A percentile compares a stretch with the other conserved stretches of the same genome.
These are phyloP conservation scores for Coemansia sp. DNA, from an alignment of 192 early-diverging fungal genomes.

Conservation along the genomic window DNA sequence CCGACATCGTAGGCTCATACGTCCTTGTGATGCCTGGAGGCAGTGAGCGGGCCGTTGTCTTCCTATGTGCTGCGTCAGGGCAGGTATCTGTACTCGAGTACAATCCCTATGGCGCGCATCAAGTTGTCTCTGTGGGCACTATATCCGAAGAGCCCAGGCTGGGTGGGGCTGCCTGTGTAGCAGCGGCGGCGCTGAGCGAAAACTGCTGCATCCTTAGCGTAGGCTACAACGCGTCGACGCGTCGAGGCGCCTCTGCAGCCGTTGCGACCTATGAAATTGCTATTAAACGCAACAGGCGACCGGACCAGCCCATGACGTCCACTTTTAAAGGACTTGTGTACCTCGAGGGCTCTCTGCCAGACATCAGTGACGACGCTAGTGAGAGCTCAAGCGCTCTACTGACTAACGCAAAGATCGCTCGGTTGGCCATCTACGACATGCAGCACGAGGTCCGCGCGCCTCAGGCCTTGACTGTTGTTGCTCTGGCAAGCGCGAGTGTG, in stretches of 20 bases:
- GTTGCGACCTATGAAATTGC: constrained; percentile 12
- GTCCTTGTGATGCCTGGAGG: constrained; percentile 13
- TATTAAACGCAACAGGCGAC: neutral
- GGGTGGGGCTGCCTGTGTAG: constrained; percentile 16
- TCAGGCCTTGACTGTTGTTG: constrained; percentile 13
- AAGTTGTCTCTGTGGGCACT: constrained; percentile 3
- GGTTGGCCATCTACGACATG: constrained; percentile 9
- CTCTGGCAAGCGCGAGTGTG: constrained; percentile 12
- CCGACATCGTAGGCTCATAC: constrained; percentile 9
- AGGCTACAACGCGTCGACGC: constrained; percentile 13
- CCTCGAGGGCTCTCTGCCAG: constrained; percentile 1
- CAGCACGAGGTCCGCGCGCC: neutral
- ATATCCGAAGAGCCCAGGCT: constrained; percentile 3
- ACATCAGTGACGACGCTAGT: neutral
- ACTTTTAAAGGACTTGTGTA: neutral
- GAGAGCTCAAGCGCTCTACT: neutral
- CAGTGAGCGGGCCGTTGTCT: constrained; percentile 14
- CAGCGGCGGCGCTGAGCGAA: constrained; percentile 7
- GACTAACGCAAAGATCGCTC: constrained; percentile 8
- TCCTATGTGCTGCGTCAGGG: constrained; percentile 28
- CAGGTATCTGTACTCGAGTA: constrained; percentile 30
- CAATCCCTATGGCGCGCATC: constrained; percentile 21
- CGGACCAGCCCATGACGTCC: neutral
- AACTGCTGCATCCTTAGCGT: constrained; percentile 16
- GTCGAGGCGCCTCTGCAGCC: neutral